Conservation (phyloP, 805 yeast genomes). For the Metschnikowia continentalis region DNA sequence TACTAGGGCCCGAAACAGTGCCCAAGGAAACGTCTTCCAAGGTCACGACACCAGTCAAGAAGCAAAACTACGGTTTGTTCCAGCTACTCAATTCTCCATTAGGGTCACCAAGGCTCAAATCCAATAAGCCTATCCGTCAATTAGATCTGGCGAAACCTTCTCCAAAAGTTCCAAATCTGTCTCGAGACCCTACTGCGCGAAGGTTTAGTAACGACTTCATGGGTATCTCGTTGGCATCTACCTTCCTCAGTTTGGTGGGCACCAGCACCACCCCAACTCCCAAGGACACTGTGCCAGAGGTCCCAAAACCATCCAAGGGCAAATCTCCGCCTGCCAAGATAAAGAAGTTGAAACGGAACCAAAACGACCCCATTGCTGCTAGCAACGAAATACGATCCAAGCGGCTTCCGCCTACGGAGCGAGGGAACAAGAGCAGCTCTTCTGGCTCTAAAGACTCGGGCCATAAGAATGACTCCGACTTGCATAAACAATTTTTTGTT, state of each 20-base stretch:
- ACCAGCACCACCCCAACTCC: slow-evolving; percentile 4
- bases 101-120: slow-evolving; percentile 16
- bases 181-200: background rate
- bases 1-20: slow-evolving; percentile 6
- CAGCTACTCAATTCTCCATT: slow-evolving; percentile 17
- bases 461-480: slow-evolving; percentile 26
- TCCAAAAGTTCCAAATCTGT: background rate
- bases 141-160: background rate
- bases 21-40: background rate
- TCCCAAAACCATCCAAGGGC: background rate
- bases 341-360: slow-evolving; percentile 12
- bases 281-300: background rate
- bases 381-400: slow-evolving; percentile 28
- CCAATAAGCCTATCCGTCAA: background rate
- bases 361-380: slow-evolving; percentile 22
- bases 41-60: slow-evolving; percentile 11
- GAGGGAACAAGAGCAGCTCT: slow-evolving; percentile 36
- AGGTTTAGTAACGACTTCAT: slow-evolving; percentile 21
- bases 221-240: slow-evolving; percentile 29
- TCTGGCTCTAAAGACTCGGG: slow-evolving; percentile 39
- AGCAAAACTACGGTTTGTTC: slow-evolving; percentile 20
- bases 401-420: slow-evolving; percentile 27
- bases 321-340: slow-evolving; percentile 17
- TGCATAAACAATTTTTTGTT: slow-evolving; percentile 28
- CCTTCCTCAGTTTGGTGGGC: slow-evolving; percentile 24